Base-by-base conservation (phyloP, 768 basidiomycete species). In the Fomitopsis serialis region DNA sequence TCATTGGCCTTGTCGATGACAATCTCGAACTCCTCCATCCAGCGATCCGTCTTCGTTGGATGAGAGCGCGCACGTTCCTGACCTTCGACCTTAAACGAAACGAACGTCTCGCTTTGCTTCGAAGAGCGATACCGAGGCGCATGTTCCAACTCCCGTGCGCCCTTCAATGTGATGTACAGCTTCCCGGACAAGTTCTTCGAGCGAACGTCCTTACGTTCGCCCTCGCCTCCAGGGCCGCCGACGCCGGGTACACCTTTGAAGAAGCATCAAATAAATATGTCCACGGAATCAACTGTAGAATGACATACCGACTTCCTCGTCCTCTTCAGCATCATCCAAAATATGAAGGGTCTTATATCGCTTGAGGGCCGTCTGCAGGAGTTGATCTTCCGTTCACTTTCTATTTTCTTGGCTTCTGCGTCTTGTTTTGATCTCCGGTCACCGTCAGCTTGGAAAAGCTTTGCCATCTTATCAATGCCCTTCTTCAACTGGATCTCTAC, bases 401-500 rank as follows among this genome's bases (percentile, higher is more conserved):
- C 97, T 25, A 95, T 78, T 58, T 87, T 82, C 73, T 99, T 98
- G 67, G 85, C 85, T 66, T 96, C 93, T 2, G 95, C 93, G 67
- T 98, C 96, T 12, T 82, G 84, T 63, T 89, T 82, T 42, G 94
- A 89, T 68, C 92, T 92, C 80, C 96, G 96, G 76, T 99, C 97
- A 50, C 95, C 96, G 64, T 99, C 97, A 5, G 89, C 91, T 63
- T 92, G 85, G 68, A 98, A 98, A 29, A 98, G 78, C 70, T 90
- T 95, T 35, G 87, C 90, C 97, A 99, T 99, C 76, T 98, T 98
- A 73, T 98, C 95, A 58, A 98, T 97, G 40, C 97, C 97, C 68
- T 87, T 81, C 77, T 95, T 96, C 77, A 98, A 98, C 72, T 98
- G 94, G 74, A 89, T 82, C 72, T 99, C 97, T 58, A 99, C 92